A percentile compares a stretch with the other conserved stretches of the same genome.
These are phyloP conservation scores for Barbarea vulgaris DNA, from an alignment of 345 rosid species.

Conservation along the genomic window DNA sequence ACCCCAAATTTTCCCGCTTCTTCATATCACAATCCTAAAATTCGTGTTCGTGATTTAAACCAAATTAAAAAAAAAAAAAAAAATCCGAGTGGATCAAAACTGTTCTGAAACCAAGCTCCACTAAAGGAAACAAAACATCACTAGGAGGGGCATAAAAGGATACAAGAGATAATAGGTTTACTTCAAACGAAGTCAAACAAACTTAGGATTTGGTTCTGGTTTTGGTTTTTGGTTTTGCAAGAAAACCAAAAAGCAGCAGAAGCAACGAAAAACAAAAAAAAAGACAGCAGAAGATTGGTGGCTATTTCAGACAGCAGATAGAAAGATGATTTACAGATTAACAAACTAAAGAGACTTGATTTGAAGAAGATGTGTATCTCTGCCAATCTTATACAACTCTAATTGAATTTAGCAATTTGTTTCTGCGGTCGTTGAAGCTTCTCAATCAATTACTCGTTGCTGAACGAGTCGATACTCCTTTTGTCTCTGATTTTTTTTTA, in stretches of 20 bases:
- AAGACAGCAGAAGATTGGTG: conserved; percentile 48
- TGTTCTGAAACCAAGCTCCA: conserved; percentile 30
- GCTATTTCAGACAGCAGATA: not conserved
- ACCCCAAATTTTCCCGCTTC: conserved; percentile 39
- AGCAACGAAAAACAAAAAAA: not conserved
- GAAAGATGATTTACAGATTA: not conserved
- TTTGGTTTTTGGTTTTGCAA: conserved; percentile 22
- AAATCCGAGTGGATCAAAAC: conserved; percentile 25
- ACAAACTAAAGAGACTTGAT: not conserved
- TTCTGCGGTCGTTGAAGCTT: conserved; percentile 39
- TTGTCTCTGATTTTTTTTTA: not conserved
- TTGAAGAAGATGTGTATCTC: conserved; percentile 7
- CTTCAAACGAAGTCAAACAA: conserved; percentile 65
- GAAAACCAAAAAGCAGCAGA: conserved; percentile 48
- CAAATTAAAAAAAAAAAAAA: not conserved
- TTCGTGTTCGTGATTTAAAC: conserved; percentile 13
- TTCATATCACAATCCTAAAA: conserved; percentile 51
- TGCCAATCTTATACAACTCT: not conserved
- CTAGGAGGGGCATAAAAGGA: not conserved
- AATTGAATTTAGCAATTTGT: conserved; percentile 10
- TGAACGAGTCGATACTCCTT: conserved; percentile 17
- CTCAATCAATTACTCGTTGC: conserved; percentile 23
- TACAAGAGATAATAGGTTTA: conserved; percentile 41
- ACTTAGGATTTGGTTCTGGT: conserved; percentile 19
- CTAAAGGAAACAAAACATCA: conserved; percentile 41